Base-by-base conservation (phyloP, 257 asterid species). In the Salvia hispanica region DNA sequence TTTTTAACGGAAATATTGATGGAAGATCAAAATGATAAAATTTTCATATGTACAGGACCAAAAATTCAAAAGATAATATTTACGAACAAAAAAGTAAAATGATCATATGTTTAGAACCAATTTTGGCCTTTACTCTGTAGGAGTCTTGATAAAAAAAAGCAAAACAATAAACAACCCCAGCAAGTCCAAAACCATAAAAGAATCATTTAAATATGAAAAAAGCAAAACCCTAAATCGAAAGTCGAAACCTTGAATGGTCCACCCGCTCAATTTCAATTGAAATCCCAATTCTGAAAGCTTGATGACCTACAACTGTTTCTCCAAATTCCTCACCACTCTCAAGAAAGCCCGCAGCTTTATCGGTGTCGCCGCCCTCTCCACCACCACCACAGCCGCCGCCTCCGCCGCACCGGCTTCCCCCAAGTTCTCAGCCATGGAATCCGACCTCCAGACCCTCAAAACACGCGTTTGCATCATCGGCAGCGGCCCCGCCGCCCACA, bases 401-500 rank as follows among this genome's bases (percentile, higher is more conserved):
- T 16, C 58, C 45, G 16, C 75, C 63, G 50, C 77, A 50, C 51
- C 71, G 48, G 25, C 58, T 44, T 4, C 82, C 25, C 72, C 81
- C 62, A 83, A 74, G 36, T 10, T 58, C 59, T 25, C 89, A 51
- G 66, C 78, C 64, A 86, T 92, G 98, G 95, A 89, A 56, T 73
- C 51, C 66, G 81, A 77, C 58, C 72, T 75, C 28, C 72, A 78
- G 52, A 75, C 80, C 43, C 83, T 90, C 15, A 87, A 76, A 48
- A 88, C 99, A 14, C 90, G 91, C 51, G 82, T 94, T 74, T 94
- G 97, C 76, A 88, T 94, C 56, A 80, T 91, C 66, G 97, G 99
- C 6, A 86, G 95, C 63, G 99, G 99, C 45, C 99, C 99, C 9
- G 97, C 96, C n/a, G 97, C 95, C 18, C 97, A 94, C 76, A 94